A percentile compares a stretch with the other conserved stretches of the same genome.
These are phyloP conservation scores for Coprinopsis sp. DNA, from an alignment of 768 basidiomycete genomes.

Conservation along the genomic window DNA sequence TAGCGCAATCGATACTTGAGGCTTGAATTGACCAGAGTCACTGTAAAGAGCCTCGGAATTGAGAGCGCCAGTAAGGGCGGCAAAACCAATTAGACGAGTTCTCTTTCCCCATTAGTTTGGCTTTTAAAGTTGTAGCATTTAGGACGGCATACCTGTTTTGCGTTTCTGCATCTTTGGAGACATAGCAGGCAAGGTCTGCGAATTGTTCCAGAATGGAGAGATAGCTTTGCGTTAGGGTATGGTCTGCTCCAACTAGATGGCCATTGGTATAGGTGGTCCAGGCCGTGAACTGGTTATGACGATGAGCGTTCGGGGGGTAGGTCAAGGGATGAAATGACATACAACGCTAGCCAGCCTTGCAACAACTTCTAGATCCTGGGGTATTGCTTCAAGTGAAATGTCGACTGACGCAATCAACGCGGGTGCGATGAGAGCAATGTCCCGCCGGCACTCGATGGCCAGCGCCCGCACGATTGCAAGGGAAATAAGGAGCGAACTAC, in stretches of 20 bases:
- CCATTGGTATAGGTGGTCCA: conserved; percentile 94
- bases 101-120: conserved; percentile 34
- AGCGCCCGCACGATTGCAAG: conserved; percentile 78
- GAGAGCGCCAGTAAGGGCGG: conserved; percentile 73
- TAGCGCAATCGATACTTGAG: conserved; percentile 67
- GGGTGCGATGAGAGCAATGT: conserved; percentile 70
- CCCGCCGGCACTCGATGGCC: conserved; percentile 82
- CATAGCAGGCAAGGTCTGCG: conserved; percentile 50
- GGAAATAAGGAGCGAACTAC: conserved; percentile 75
- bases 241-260: conserved; percentile 74
- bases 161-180: conserved; percentile 59
- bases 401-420: conserved; percentile 65
- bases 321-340: conserved; percentile 25
- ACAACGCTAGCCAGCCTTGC: conserved; percentile 80
- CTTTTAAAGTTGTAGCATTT: background rate
- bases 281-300: conserved; percentile 67
- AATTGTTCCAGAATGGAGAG: conserved; percentile 63
- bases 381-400: conserved; percentile 46
- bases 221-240: conserved; percentile 63
- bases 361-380: conserved; percentile 68
- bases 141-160: conserved; percentile 56
- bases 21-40: conserved; percentile 63
- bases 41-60: conserved; percentile 83
- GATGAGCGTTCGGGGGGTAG: background rate
- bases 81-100: conserved; percentile 80